A percentile compares a stretch with the other conserved stretches of the same genome.
phyloP scores from a whole-genome alignment of 768 basidiomycete species.

The Amanita phalloides region DNA sequence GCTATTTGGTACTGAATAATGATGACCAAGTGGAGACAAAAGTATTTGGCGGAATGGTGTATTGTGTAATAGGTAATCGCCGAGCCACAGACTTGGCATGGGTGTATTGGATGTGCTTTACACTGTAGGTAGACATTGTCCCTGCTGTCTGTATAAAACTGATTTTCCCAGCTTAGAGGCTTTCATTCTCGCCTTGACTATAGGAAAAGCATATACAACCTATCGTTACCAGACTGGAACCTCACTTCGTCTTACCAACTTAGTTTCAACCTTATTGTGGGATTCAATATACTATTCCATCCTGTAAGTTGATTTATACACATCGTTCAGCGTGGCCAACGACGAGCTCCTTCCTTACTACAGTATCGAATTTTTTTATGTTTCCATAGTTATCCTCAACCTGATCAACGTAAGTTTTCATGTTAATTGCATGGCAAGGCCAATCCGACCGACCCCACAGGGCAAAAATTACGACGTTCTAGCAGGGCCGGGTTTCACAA shows the following conservation, averaged over 20 bases:
- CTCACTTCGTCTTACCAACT: neutral
- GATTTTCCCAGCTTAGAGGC: neutral
- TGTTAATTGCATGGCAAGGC: neutral
- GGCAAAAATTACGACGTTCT: neutral
- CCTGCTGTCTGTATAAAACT: neutral
- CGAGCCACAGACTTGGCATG: neutral
- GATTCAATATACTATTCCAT: neutral
- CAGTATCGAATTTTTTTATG: neutral
- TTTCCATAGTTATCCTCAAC: neutral
- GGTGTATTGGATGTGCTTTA: neutral
- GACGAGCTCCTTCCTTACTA: neutral
- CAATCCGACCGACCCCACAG: neutral
- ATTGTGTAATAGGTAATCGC: neutral
- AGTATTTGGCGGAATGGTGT: neutral
- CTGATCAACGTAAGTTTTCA: neutral
- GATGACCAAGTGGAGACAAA: neutral
- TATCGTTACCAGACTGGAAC: neutral
- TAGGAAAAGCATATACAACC: neutral
- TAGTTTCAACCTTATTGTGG: neutral
- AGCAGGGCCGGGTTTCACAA: neutral
- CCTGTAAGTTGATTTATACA: neutral
- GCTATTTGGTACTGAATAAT: neutral
- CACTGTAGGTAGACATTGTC: neutral
- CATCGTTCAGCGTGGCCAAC: neutral
- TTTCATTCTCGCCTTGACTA: neutral